phyloP scores from a whole-genome alignment of 2,329 filamentous ascomycete genomes.

The Stylonectria norvegica region DNA sequence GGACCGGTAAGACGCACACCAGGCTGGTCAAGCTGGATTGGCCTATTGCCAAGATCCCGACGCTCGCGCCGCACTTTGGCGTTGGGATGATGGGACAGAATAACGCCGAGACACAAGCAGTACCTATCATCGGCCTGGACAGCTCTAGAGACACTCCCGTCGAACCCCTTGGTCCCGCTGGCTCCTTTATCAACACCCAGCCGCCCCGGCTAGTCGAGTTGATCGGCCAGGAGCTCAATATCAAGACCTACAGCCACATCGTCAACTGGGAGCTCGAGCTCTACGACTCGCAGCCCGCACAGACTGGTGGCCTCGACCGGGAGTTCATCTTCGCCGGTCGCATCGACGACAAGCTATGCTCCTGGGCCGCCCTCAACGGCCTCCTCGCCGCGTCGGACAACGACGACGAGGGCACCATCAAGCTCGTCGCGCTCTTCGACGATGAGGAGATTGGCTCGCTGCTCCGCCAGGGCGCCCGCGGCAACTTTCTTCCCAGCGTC shows the following conservation, averaged over 20 bases:
- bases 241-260: conserved; percentile 68
- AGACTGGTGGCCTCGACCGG: conserved; percentile 78
- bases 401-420: conserved; percentile 66
- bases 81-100: conserved; percentile 62
- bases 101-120: conserved; percentile 90
- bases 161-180: conserved; percentile 55
- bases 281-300: conserved; percentile 83
- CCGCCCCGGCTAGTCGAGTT: conserved; percentile 80
- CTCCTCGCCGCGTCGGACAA: conserved; percentile 65
- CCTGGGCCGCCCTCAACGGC: conserved; percentile 82
- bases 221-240: conserved; percentile 73
- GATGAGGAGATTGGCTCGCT: conserved; percentile 94
- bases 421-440: conserved; percentile 91
- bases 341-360: conserved; percentile 97
- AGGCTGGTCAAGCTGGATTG: conserved; percentile 89
- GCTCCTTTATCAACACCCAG: conserved; percentile 77
- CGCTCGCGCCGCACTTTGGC: conserved; percentile 91
- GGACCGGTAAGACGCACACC: conserved; percentile 70
- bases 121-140: conserved; percentile 89
- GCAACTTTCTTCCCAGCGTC: conserved; percentile 80
- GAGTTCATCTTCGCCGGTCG: conserved; percentile 94
- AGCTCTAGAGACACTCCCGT: conserved; percentile 46
- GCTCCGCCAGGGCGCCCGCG: conserved; percentile 82
- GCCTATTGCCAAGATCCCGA: conserved; percentile 91
- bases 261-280: conserved; percentile 97